Conservation (phyloP, 805 yeast genomes). For the Metschnikowia shivogae region DNA sequence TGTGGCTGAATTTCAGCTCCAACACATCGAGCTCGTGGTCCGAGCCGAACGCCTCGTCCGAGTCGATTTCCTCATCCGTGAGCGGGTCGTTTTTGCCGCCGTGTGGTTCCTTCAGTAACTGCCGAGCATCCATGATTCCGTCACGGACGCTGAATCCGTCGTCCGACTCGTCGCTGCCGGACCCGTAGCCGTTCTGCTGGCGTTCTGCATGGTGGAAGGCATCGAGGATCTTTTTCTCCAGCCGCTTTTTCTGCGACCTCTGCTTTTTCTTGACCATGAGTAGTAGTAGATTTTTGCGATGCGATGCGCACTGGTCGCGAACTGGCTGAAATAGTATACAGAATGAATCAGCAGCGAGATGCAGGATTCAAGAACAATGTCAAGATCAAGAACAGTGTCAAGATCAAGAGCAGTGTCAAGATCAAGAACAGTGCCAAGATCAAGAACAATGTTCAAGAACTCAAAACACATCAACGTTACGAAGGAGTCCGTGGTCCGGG, state of each 20-base stretch:
- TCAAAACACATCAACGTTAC: too few relatives aligned
- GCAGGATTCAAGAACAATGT: not conserved
- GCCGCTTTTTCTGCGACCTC: conserved; percentile 28
- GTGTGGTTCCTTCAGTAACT: conserved; percentile 22
- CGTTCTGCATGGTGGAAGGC: conserved; percentile 45
- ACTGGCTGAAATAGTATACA: not conserved
- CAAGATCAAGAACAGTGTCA: not conserved
- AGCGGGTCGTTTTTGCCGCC: conserved; percentile 27
- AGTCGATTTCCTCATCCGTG: conserved; percentile 67
- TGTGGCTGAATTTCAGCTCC: conserved; percentile 65
- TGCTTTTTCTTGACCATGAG: conserved; percentile 16
- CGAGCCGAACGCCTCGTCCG: conserved; percentile 86
- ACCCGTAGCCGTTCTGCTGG: conserved; percentile 23
- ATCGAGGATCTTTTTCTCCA: conserved; percentile 35
- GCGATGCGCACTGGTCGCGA: not conserved
- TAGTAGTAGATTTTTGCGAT: not conserved
- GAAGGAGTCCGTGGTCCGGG: too few relatives aligned
- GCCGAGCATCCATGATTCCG: conserved; percentile 42
- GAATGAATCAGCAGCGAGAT: not conserved
- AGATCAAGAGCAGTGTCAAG: too few relatives aligned
- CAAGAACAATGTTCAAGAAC: too few relatives aligned
- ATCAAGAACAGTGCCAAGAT: too few relatives aligned
- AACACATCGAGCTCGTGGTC: conserved; percentile 64
- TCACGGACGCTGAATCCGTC: conserved; percentile 26
- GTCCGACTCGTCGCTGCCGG: conserved; percentile 18